phyloP scores from a whole-genome alignment of 495 filamentous ascomycete species.

The Staphylotrichum longicolle region DNA sequence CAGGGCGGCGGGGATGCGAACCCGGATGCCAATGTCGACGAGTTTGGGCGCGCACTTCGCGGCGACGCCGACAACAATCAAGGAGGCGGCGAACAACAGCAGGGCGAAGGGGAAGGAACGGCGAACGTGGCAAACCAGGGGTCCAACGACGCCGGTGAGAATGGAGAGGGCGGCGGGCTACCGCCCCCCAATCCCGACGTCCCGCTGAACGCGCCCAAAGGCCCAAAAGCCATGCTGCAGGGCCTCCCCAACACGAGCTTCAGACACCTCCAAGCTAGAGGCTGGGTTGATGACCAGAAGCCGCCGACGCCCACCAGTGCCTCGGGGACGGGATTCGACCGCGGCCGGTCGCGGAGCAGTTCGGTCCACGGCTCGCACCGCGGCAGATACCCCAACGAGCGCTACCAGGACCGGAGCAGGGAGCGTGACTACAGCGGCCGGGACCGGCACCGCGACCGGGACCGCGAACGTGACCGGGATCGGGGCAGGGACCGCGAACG shows the following conservation, averaged over 20 bases:
- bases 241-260: constrained; percentile 76
- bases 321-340: constrained; percentile 35
- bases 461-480: constrained; percentile 26
- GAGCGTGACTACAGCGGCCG: constrained; percentile 22
- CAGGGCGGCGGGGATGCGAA: constrained; percentile 21
- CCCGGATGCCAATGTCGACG: constrained; percentile 45
- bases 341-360: constrained; percentile 42
- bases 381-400: constrained; percentile 24
- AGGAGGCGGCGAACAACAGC: constrained; percentile 13
- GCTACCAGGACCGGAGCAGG: constrained; percentile 21
- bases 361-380: constrained; percentile 34
- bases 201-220: constrained; percentile 73
- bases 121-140: constrained; percentile 13
- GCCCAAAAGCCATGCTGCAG: constrained; percentile 89
- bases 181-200: constrained; percentile 41
- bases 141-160: constrained; percentile 3
- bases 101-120: constrained; percentile 24
- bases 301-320: constrained; percentile 37
- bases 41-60: constrained; percentile 53
- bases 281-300: constrained; percentile 43
- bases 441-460: constrained; percentile 32
- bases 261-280: constrained; percentile 50
- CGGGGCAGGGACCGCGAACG: constrained; percentile 27
- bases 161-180: constrained; percentile 8
- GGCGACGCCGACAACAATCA: constrained; percentile 22